A percentile compares a stretch with the other conserved stretches of the same genome.
Conservation (phyloP, 805 yeast genomes). For the Scheffersomyces amazonensis region DNA sequence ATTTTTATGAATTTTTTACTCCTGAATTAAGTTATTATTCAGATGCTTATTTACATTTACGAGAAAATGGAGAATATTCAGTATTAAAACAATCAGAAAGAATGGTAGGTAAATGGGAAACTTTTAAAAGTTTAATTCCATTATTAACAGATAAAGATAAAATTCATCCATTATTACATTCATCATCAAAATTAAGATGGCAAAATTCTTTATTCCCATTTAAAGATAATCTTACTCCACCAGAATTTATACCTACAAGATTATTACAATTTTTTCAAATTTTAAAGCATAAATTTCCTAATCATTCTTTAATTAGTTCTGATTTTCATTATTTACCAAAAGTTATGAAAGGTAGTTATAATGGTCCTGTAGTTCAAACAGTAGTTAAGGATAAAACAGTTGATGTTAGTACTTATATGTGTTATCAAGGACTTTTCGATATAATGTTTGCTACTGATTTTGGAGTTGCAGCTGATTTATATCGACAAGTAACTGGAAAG, state of each 20-base stretch:
- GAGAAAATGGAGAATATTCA: conserved; percentile 46
- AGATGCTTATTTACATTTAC: conserved; percentile 49
- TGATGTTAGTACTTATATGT: conserved; percentile 72
- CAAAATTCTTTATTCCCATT: conserved; percentile 60
- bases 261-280: conserved; percentile 62
- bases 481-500: conserved; percentile 62
- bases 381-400: conserved; percentile 65
- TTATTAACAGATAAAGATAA: conserved; percentile 23
- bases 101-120: conserved; percentile 18
- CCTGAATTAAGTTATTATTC: conserved; percentile 61
- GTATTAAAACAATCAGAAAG: conserved; percentile 24
- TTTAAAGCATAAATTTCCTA: conserved; percentile 64
- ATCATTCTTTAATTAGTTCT: conserved; percentile 69
- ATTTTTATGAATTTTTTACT: conserved; percentile 69
- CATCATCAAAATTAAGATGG: conserved; percentile 36
- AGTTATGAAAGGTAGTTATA: conserved; percentile 51
- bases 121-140: conserved; percentile 27
- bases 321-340: conserved; percentile 60
- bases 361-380: conserved; percentile 80
- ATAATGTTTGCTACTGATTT: conserved; percentile 87
- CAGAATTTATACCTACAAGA: conserved; percentile 83
- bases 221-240: conserved; percentile 61
- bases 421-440: conserved; percentile 82
- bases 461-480: conserved; percentile 55
- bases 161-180: conserved; percentile 62